Base-by-base conservation (phyloP, 306 rosid genomes). In the Prunus armeniaca region DNA sequence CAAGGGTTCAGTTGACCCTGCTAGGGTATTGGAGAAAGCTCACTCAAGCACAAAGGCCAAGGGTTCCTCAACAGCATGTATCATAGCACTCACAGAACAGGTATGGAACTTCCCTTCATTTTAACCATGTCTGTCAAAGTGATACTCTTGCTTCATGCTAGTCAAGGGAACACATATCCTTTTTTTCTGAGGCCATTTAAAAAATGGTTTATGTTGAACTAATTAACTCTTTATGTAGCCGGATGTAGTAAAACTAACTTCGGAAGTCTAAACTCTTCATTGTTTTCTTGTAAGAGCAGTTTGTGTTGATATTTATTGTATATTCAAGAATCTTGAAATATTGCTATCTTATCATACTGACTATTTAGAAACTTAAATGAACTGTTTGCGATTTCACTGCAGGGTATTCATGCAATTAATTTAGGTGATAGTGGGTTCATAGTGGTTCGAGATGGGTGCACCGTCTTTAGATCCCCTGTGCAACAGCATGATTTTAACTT, bases 401-500 rank as follows among this genome's bases (percentile, higher is more conserved):
- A 92, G 99, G 98, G 98, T 43, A 85, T 96, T 65, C 85, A 89
- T 84, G 99, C 99, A 73, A 85, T 92, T 76, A 96, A 96, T 82
- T 86, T 96, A 85, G 99, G 99, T 69, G 99, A 96, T 78, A 96
- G 99, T 57, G 99, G 99, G 56, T 96, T 92, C 86, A 91, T 96
- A 86, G 99, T 96, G 80, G 88, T 96, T 54, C 89, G 98, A 76
- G 93, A 89, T 70, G 99, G 99, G 72, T 89, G 91, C 87, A 96
- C 98, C 1, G 13, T 96, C 65, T 96, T 96, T 77, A 86, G 91
- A 74, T 96, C 99, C 62, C 97, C 97, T 14, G 97, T 86, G 81
- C 99, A 96, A 90, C 99, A 96, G 82, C 99, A 92, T 84, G 96
- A 89, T 88, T 96, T 96, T 87, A 96, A 96, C 82, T 92, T 92